Evolutionary conservation across 169 alveolate species (phyloP).

Genomic region (Ichthyophthirius multifiliis): DNA sequence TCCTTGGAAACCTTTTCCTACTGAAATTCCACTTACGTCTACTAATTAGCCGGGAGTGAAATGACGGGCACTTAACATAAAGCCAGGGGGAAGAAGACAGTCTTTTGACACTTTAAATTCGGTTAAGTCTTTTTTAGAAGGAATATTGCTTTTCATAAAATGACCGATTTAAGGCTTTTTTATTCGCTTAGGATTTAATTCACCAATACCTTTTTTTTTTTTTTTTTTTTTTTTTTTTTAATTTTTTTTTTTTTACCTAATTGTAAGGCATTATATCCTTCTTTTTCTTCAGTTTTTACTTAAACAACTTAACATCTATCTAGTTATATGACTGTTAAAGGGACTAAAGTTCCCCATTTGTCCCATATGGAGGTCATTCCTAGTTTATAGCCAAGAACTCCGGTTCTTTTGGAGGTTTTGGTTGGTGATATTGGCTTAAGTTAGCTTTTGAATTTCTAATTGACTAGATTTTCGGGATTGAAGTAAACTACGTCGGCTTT

Average conservation of each 20-base stretch:
- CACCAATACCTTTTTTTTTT: constrained; percentile 64
- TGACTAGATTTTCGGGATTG: constrained; percentile 2
- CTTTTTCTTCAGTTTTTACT: constrained; percentile 49
- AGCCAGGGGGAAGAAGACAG: constrained; percentile 68
- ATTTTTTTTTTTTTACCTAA: constrained; percentile 51
- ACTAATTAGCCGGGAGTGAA: constrained; percentile 82
- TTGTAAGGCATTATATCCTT: constrained; percentile 50
- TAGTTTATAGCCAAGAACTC: constrained; percentile 59
- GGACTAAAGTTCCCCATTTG: constrained; percentile 63
- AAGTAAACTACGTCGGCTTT: background rate
- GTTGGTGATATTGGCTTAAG: background rate
- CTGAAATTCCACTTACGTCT: constrained; percentile 86
- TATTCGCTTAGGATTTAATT: constrained; percentile 38
- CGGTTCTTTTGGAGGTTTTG: constrained; percentile 42
- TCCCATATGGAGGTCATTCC: constrained; percentile 76
- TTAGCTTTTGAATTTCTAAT: background rate
- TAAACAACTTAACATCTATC: constrained; percentile 72
- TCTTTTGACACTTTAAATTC: constrained; percentile 65
- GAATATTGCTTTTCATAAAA: constrained; percentile 56
- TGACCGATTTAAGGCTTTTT: constrained; percentile 70
- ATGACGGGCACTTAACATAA: constrained; percentile 71
- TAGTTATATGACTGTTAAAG: constrained; percentile 64
- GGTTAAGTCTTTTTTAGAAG: constrained; percentile 53
- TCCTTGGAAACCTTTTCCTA: constrained; percentile 94
- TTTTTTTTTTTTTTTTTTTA: constrained; percentile 23